Conservation (phyloP, 1,284 basidiomycete species). For the Boletus smithii region DNA sequence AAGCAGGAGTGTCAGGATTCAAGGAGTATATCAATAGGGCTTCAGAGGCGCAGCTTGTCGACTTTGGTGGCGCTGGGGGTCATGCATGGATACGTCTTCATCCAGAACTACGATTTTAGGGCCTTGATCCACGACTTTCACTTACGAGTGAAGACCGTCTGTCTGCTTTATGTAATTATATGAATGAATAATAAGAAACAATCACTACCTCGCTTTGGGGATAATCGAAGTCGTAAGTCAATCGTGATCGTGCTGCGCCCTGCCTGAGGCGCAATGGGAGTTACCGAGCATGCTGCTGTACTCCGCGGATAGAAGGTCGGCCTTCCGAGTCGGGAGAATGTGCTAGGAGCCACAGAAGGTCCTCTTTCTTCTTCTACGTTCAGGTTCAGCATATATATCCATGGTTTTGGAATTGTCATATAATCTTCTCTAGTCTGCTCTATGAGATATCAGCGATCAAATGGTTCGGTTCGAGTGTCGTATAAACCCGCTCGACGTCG, state of each 20-base stretch:
- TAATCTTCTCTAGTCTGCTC: conserved; percentile 7
- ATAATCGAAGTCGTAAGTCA: not conserved
- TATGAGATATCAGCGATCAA: conserved; percentile 27
- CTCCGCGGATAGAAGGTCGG: not conserved
- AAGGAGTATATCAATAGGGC: conserved; percentile 33
- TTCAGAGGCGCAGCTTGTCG: conserved; percentile 31
- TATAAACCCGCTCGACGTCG: conserved; percentile 65
- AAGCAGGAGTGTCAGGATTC: conserved; percentile 33
- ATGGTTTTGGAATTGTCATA: not conserved
- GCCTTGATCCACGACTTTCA: conserved; percentile 1
- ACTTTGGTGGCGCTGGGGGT: conserved; percentile 34
- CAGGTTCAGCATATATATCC: not conserved
- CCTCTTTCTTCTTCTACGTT: not conserved
- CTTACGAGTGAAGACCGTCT: conserved; percentile 9
- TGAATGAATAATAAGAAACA: conserved; percentile 7
- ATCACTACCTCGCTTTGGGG: conserved; percentile 4
- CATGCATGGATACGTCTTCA: conserved; percentile 38
- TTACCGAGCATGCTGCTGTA: conserved; percentile 1
- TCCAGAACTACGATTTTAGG: conserved; percentile 25
- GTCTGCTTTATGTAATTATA: conserved; percentile 10
- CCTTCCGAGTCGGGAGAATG: not conserved
- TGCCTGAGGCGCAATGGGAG: not conserved
- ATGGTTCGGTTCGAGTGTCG: conserved; percentile 41
- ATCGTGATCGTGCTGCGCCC: not conserved
- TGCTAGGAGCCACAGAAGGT: not conserved